Conservation (phyloP, 495 filamentous ascomycete species). For the Mytilinidion resinicola region DNA sequence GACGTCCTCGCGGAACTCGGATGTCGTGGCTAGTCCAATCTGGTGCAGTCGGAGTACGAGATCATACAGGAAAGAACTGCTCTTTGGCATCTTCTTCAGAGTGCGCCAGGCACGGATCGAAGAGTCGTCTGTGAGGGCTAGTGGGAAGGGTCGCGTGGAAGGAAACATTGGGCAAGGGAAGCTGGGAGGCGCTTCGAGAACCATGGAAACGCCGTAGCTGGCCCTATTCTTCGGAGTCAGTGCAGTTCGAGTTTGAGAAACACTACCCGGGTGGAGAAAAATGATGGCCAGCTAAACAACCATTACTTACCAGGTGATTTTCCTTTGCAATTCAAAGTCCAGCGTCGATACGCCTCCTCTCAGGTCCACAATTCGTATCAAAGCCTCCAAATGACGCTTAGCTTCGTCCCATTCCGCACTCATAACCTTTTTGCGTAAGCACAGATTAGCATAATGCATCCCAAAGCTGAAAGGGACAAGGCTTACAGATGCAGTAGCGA, state of each 20-base stretch:
- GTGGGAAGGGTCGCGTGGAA: conserved; percentile 1
- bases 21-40: conserved; percentile 9
- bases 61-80: conserved; percentile 19
- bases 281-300: neutral
- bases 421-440: conserved; percentile 12
- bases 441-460: neutral
- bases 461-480: neutral
- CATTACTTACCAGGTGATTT: conserved; percentile 12
- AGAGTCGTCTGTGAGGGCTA: conserved; percentile 22
- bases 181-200: conserved; percentile 6
- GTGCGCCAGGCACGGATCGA: conserved; percentile 23
- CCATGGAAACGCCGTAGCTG: conserved; percentile 7
- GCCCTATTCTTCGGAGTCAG: conserved; percentile 10
- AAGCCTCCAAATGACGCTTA: conserved; percentile 17
- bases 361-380: conserved; percentile 11
- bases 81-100: conserved; percentile 21
- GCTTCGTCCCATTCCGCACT: conserved; percentile 19
- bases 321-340: conserved; percentile 21
- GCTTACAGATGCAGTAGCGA: conserved; percentile 24
- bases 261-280: neutral
- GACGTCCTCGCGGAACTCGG: conserved; percentile 13
- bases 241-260: neutral
- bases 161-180: conserved; percentile 11
- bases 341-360: conserved; percentile 13
- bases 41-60: conserved; percentile 16